Evolutionary conservation across 2,329 filamentous ascomycete genomes (phyloP), one percentile per base, ranked within the genome.

Genomic region (Arthrinium phaeospermum): DNA sequence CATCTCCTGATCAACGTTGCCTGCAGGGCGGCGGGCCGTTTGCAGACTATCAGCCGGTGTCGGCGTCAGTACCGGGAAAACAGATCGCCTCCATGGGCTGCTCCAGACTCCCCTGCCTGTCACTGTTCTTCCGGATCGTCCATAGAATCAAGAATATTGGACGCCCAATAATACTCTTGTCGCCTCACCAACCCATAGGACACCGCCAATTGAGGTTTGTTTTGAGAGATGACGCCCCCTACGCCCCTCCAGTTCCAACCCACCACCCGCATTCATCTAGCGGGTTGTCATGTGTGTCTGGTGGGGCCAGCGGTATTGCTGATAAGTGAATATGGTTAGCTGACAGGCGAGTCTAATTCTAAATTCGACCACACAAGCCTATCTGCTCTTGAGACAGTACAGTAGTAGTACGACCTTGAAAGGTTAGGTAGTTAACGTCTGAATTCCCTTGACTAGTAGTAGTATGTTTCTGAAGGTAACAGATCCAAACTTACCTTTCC

Each of bases 231-330:
- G 19, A n/a, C 37, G 37, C 37, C 37, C 37, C 8, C 30, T 37
- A 37, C 8, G 12, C 57, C 57, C 34, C 57, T 64, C 34, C 57
- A 41, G 57, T 41, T n/a, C 46, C 19, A n/a, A 7, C n/a, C 46
- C 30, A 24, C 57, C 57, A 34, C 57, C 57, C 34, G 57, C 57
- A 64, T 64, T 34, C 57, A 41, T 64, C 57, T 64, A 64, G 10
- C 57, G 57, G 34, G 57, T 34, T n/a, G 12, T 41, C 57, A 64
- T 12, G 22, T 49, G 19, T 16, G 30, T 8, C 10, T 37, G 57
- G 34, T 41, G 57, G 57, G 57, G 57, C 22, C 19, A 27, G 7
- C 4, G 19, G 16, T 41, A 41, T 41, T 6, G 19, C 8, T n/a
- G 30, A 64, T 64, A 41, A 41, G 34, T n/a, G 30, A 14, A 64